phyloP scores from a whole-genome alignment of 2,329 filamentous ascomycete species.

The Alternaria arborescens region DNA sequence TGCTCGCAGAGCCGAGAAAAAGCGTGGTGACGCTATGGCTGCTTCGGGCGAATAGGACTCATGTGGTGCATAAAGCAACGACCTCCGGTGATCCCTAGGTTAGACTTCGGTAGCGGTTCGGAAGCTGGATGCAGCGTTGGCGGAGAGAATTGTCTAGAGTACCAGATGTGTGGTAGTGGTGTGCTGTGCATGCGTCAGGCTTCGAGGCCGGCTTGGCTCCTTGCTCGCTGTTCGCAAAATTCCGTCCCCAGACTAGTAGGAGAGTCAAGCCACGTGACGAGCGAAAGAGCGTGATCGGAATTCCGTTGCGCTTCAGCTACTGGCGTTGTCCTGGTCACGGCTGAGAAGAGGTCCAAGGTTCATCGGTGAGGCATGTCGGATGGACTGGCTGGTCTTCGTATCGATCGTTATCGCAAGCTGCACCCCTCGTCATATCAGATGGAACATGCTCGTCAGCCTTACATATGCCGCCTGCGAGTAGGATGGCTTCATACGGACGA shows the following conservation, averaged over 20 bases:
- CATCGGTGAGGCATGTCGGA: conserved; percentile 1
- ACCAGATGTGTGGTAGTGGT: not conserved
- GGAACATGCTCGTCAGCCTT: conserved; percentile 27
- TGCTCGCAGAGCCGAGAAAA: conserved; percentile 23
- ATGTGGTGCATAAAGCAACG: conserved; percentile 27
- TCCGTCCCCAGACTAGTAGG: not conserved
- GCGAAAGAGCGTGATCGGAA: not conserved
- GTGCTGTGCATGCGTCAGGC: not conserved
- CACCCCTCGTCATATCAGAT: conserved; percentile 12
- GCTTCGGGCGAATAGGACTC: conserved; percentile 18
- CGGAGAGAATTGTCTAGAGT: not conserved
- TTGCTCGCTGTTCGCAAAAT: not conserved
- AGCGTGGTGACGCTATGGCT: conserved; percentile 21
- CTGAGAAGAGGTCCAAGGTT: not conserved
- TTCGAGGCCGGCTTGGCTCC: not conserved
- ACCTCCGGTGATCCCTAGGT: conserved; percentile 13
- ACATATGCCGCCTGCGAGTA: conserved; percentile 12
- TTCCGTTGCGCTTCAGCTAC: not conserved
- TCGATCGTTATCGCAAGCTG: conserved; percentile 7
- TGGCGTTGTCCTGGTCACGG: not conserved
- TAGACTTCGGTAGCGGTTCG: conserved; percentile 14
- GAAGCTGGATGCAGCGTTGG: conserved; percentile 1
- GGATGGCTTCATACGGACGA: conserved; percentile 24
- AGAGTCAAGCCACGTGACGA: conserved; percentile 3
- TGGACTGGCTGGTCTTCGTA: not conserved